Percentiles rank a stretch among this genome's conserved stretches.
These are phyloP conservation scores for Aspergillus ustus DNA, from an alignment of 2,329 filamentous ascomycete species.

Conservation along the genomic window DNA sequence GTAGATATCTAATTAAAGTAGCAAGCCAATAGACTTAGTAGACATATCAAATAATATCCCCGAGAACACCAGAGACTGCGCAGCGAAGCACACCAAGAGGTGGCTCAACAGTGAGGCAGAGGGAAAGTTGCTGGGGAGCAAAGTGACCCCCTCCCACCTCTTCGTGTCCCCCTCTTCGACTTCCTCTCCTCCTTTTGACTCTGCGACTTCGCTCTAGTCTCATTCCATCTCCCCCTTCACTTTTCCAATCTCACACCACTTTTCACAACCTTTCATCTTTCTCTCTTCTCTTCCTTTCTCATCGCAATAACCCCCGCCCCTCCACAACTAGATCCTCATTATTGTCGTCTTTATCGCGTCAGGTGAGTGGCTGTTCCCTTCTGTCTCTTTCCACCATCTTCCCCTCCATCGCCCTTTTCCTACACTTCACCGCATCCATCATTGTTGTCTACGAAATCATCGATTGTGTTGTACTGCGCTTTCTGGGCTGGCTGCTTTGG, in stretches of 20 bases:
- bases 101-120: conserved; percentile 9
- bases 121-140: background rate
- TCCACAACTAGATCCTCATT: conserved; percentile 15
- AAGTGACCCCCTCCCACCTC: conserved; percentile 21
- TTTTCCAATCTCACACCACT: conserved; percentile 16
- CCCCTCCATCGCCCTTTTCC: conserved; percentile 18
- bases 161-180: conserved; percentile 19
- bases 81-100: background rate
- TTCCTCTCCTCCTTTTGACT: conserved; percentile 10
- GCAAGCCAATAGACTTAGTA: background rate
- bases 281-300: conserved; percentile 21
- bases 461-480: background rate
- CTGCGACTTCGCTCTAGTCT: conserved; percentile 4
- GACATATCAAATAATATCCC: conserved; percentile 3
- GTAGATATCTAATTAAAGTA: background rate
- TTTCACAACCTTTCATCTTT: conserved; percentile 23
- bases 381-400: conserved; percentile 20
- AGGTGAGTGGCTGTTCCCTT: conserved; percentile 32
- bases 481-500: conserved; percentile 8
- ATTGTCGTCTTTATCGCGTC: conserved; percentile 17
- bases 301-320: conserved; percentile 16
- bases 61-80: background rate
- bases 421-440: conserved; percentile 14
- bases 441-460: conserved; percentile 4
- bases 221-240: conserved; percentile 15